A percentile compares a stretch with the other conserved stretches of the same genome.
Conservation (phyloP, 768 basidiomycete species). For the Leccinum obscurum region DNA sequence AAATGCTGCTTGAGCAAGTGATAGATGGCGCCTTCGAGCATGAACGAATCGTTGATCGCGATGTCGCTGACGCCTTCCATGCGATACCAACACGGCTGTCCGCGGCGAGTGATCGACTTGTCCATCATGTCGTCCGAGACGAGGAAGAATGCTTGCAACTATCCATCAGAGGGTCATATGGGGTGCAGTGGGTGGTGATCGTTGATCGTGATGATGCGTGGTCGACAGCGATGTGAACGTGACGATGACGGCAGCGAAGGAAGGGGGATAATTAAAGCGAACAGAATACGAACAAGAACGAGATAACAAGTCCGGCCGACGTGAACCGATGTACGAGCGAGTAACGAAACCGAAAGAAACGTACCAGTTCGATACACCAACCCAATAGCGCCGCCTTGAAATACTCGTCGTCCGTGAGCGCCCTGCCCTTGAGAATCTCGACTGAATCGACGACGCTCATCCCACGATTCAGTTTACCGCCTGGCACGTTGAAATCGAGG, state of each 20-base stretch:
- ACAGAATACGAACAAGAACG: background rate
- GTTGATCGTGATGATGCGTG: background rate
- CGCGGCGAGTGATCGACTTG: slow-evolving; percentile 85
- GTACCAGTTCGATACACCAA: slow-evolving; percentile 93
- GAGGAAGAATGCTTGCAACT: slow-evolving; percentile 93
- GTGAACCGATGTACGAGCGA: background rate
- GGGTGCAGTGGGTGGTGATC: background rate
- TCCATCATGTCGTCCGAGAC: slow-evolving; percentile 97
- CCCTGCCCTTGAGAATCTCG: slow-evolving; percentile 76
- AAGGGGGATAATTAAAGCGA: background rate
- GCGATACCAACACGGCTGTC: slow-evolving; percentile 94
- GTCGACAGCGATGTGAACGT: background rate
- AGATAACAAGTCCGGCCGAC: background rate
- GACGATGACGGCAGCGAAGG: background rate
- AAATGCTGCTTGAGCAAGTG: slow-evolving; percentile 86
- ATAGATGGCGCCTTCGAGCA: slow-evolving; percentile 95
- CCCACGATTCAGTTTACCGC: slow-evolving; percentile 96
- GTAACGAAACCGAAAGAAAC: slow-evolving; percentile 30
- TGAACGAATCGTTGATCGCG: slow-evolving; percentile 95
- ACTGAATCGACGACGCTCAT: slow-evolving; percentile 93
- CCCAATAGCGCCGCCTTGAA: slow-evolving; percentile 85
- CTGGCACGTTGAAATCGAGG: slow-evolving; percentile 92
- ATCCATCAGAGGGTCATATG: background rate
- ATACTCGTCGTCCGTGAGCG: slow-evolving; percentile 82
- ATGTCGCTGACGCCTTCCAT: slow-evolving; percentile 62